Base-by-base conservation (phyloP, 352 stramenopile genomes). In the Pelagophyceae sp. region DNA sequence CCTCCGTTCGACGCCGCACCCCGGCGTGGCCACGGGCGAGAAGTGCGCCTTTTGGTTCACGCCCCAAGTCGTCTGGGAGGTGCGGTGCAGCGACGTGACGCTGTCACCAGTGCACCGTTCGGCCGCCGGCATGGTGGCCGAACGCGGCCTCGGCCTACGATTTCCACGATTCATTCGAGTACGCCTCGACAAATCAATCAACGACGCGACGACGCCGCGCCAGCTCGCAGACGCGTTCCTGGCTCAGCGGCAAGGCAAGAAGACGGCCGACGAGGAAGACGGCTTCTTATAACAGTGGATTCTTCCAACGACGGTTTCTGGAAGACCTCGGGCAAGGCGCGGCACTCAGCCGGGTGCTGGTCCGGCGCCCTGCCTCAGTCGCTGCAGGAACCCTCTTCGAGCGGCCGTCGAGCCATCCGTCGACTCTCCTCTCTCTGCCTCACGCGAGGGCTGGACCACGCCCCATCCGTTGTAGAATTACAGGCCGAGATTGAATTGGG, bases 111-210 rank as follows among this genome's bases (percentile, higher is more conserved):
- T 92, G 78, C 94, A 95, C 82, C 94, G 85, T 5, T 89, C 89
- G 17, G 90, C 86, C 0, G 90, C 92, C 38, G 90, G 90, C 0
- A 82, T 92, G 32, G 88, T 95, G 23, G 86, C 86, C 38, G 87
- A 93, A 38, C 93, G 93, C 74, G 90, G 91, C n/a, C 92, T 95
- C 71, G 92, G 88, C 3, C 81, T 96, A 70, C 88, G 91, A 6
- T 96, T 96, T 78, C 91, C 91, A 50, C 89, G 91, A 19, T 96
- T 95, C 81, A 88, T 96, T 76, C 89, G 90, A 64, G 87, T 91
- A 33, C 88, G 91, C 29, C 87, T 92, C 33, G 91, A 96, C 82
- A 96, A 96, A 81, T 82, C 84, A 19, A 84, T 90, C 5, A 86
- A 83, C 0, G 84, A 94, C 58, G 91, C 91, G 5, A 95, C 90